These are phyloP conservation scores for Claviceps maximensis DNA, from an alignment of 2,329 filamentous ascomycete genomes.

Conservation along the genomic window DNA sequence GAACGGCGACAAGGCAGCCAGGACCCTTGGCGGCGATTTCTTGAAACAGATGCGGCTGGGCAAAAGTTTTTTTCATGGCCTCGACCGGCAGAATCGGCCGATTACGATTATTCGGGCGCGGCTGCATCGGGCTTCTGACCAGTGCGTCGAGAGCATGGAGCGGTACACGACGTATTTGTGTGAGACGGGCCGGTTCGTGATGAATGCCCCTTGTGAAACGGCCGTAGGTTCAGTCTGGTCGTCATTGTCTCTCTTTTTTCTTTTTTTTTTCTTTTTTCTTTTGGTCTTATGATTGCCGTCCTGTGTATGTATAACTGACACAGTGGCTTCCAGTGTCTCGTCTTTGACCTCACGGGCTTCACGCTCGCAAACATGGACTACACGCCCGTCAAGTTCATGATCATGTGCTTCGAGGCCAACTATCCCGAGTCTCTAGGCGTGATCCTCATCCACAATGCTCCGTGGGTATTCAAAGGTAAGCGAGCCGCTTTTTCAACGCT, in stretches of 20 bases:
- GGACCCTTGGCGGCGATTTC: too few relatives aligned
- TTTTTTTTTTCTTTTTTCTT: too few relatives aligned
- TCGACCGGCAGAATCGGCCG: neutral
- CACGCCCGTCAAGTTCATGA: slow-evolving; percentile 63
- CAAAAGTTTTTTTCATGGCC: neutral
- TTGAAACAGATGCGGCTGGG: too few relatives aligned
- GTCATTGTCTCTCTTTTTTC: too few relatives aligned
- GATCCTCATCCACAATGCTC: slow-evolving; percentile 61
- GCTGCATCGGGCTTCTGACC: neutral
- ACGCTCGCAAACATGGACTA: slow-evolving; percentile 65
- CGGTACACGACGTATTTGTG: neutral
- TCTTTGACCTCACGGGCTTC: slow-evolving; percentile 57
- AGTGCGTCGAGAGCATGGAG: neutral
- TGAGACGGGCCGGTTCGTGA: neutral
- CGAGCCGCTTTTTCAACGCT: neutral
- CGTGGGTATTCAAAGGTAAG: slow-evolving; percentile 50
- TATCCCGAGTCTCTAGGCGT: slow-evolving; percentile 60
- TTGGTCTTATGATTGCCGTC: too few relatives aligned
- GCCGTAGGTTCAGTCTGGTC: neutral
- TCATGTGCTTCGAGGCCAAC: slow-evolving; percentile 66
- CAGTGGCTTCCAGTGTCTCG: too few relatives aligned
- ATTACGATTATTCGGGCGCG: neutral
- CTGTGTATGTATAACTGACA: too few relatives aligned
- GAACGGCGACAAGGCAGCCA: neutral
- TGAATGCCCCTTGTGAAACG: neutral